phyloP scores from a whole-genome alignment of 148 eudicot genomes.

The Amaranthus hypochondriacus region DNA sequence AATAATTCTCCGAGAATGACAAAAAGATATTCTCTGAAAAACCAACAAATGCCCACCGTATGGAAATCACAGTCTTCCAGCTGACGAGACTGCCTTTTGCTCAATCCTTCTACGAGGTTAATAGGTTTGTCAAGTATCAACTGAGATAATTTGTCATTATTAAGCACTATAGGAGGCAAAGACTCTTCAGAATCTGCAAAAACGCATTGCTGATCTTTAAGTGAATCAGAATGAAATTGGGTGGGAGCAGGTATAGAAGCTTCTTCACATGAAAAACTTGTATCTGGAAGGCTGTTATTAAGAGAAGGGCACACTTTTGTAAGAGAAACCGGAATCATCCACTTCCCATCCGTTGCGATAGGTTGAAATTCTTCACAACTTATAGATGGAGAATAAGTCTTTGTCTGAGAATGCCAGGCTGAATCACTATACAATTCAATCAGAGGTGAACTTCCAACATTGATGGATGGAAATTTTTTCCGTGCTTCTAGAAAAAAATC shows the following conservation, averaged over 20 bases:
- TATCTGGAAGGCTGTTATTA: constrained; percentile 23
- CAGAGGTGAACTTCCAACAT: constrained; percentile 48
- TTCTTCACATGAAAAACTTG: constrained; percentile 28
- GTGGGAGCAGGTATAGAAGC: constrained; percentile 24
- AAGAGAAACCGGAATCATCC: constrained; percentile 40
- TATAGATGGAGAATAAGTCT: constrained; percentile 31
- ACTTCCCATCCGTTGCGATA: constrained; percentile 32
- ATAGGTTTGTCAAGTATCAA: constrained; percentile 61
- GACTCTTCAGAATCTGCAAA: constrained; percentile 27
- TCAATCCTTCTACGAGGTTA: constrained; percentile 56
- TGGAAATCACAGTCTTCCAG: constrained; percentile 70
- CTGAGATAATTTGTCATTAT: constrained; percentile 31
- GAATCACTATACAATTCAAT: constrained; percentile 64
- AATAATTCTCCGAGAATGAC: constrained; percentile 1
- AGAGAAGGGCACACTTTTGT: constrained; percentile 36
- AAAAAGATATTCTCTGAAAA: constrained; percentile 7
- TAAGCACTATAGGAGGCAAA: constrained; percentile 26
- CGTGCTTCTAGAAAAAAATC: constrained; percentile 34
- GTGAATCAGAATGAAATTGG: constrained; percentile 21
- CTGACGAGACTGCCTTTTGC: constrained; percentile 51
- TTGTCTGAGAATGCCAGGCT: constrained; percentile 32
- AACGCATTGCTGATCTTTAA: constrained; percentile 30
- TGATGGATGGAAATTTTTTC: constrained; percentile 75
- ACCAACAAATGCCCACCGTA: constrained; percentile 50
- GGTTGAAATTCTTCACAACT: constrained; percentile 42